These are phyloP conservation scores for Pythium folliculosum DNA, from an alignment of 352 stramenopile genomes.

Conservation along the genomic window DNA sequence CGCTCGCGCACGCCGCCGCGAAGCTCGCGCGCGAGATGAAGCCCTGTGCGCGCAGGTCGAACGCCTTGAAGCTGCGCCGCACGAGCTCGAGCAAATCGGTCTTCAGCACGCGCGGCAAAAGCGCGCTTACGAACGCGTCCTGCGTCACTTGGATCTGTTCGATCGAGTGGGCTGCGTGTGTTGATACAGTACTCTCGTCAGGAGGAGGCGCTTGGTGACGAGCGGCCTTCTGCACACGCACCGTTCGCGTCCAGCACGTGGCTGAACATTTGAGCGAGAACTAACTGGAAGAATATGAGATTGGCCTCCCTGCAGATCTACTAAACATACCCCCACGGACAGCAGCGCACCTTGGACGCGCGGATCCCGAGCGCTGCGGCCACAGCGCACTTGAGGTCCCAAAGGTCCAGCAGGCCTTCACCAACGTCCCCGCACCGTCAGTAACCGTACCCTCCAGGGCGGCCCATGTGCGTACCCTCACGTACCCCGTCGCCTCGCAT, in stretches of 20 bases:
- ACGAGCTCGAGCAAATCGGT: slow-evolving; percentile 59
- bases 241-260: neutral
- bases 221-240: neutral
- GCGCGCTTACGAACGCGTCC: slow-evolving; percentile 26
- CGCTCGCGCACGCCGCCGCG: slow-evolving; percentile 38
- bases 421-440: too few species aligned
- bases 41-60: slow-evolving; percentile 56
- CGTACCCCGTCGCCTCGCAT: slow-evolving; percentile 23
- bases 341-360: slow-evolving; percentile 43
- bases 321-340: too few species aligned
- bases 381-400: slow-evolving; percentile 73
- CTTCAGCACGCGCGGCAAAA: slow-evolving; percentile 41
- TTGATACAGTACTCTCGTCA: neutral
- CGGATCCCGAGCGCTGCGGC: slow-evolving; percentile 62
- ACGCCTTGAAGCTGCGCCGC: slow-evolving; percentile 61
- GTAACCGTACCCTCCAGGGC: too few species aligned
- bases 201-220: neutral
- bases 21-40: slow-evolving; percentile 73
- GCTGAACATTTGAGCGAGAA: slow-evolving; percentile 64
- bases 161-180: slow-evolving; percentile 4
- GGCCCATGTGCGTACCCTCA: neutral
- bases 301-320: too few species aligned
- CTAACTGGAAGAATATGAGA: too few species aligned
- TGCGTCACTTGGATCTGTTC: slow-evolving; percentile 29
- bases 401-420: slow-evolving; percentile 40